phyloP scores from a whole-genome alignment of 306 rosid species.

The Corylus americana region DNA sequence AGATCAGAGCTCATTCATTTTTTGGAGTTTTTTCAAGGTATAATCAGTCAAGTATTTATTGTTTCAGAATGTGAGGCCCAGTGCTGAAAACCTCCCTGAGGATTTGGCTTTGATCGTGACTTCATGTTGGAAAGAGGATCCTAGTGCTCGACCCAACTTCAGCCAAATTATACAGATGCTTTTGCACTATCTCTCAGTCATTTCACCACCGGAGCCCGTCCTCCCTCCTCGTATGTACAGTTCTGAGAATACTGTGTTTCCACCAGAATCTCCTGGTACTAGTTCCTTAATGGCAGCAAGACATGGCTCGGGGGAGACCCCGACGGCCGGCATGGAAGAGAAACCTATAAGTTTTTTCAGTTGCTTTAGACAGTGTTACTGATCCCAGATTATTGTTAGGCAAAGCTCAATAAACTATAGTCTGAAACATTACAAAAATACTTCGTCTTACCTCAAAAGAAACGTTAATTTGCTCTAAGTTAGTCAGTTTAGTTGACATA shows the following conservation, averaged over 20 bases:
- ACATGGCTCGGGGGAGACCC: constrained; percentile 50
- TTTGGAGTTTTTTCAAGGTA: not conserved
- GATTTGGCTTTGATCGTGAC: constrained; percentile 73
- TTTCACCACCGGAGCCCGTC: constrained; percentile 49
- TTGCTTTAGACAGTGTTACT: constrained; percentile 74
- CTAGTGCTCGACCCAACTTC: constrained; percentile 71
- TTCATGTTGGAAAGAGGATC: constrained; percentile 94
- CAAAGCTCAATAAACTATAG: constrained; percentile 37
- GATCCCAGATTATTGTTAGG: constrained; percentile 36
- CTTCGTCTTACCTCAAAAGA: constrained; percentile 32
- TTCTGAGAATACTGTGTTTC: constrained; percentile 70
- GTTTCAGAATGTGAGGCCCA: constrained; percentile 82
- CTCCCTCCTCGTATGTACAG: constrained; percentile 47
- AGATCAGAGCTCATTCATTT: not conserved
- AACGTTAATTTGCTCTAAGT: constrained; percentile 28
- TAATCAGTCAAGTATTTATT: constrained; percentile 4
- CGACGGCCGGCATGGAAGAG: constrained; percentile 43
- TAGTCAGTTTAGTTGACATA: constrained; percentile 26
- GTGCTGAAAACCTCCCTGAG: constrained; percentile 78
- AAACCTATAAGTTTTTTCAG: constrained; percentile 63
- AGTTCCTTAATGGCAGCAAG: constrained; percentile 72
- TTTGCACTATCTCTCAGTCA: constrained; percentile 61
- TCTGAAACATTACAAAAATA: constrained; percentile 34
- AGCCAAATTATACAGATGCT: constrained; percentile 85
- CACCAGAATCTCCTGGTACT: constrained; percentile 95